Evolutionary conservation across 805 yeast species (phyloP), one percentile per base, ranked within the genome.

Genomic region (Myxozyma neglecta): DNA sequence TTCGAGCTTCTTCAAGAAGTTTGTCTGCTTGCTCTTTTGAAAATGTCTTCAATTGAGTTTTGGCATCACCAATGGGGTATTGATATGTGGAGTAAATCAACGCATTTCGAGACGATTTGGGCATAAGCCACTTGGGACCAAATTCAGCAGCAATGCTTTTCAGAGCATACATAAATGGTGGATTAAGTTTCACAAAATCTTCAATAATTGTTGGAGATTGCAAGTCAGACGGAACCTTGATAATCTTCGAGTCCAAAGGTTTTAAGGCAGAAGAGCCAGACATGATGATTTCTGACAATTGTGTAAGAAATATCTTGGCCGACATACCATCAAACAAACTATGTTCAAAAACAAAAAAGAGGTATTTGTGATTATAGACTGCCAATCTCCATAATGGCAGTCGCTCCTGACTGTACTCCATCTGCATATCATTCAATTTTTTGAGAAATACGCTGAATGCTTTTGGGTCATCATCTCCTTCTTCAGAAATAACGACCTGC

Each of bases 271-370:
- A 37, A 13, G 50, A 24, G 34, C 39, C 35, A 3, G 34, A 29
- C 2, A 32, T 0, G 10, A 42, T 16, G 24, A 35, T 43, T 13
- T n/a, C 35, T 2, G 57, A 40, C 18, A 59, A 52, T 42, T 59
- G 39, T 3, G 34, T 36, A 7, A 35, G 57, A 20, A 57, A 53
- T 14, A 57, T 42, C 13, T 42, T 57, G 8, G 48, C 62, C 2
- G 62, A 53, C n/a, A 50, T 32, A 9, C 65, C 65, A 35, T 61
- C 65, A 5, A 53, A 32, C 5, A 43, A 35, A 11, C 45, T 10
- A 18, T 61, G 65, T 34, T 61, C 65, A 36, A 36, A 52, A 6
- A 55, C 50, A 32, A 56, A 58, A 24, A 49, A 45, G n/a, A 61
- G 39, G n/a, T 37, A 32, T 5, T 32, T 18, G 20, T 9, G 32